A percentile compares a stretch with the other conserved stretches of the same genome.
Conservation (phyloP, 2,329 filamentous ascomycete species). For the Monilinia fructicola region DNA sequence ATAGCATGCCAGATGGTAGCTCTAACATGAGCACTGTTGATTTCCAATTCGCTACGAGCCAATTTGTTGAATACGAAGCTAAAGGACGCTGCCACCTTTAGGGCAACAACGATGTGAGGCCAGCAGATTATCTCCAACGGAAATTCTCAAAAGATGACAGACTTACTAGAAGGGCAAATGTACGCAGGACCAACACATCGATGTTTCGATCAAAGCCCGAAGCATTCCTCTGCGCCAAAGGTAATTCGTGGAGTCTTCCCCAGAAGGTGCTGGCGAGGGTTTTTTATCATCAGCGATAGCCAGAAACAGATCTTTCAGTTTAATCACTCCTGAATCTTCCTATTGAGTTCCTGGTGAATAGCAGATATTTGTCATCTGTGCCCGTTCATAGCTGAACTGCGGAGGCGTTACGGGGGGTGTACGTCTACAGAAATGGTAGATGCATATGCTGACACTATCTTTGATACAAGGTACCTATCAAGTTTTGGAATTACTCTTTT, state of each 20-base stretch:
- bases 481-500: conserved; percentile 31
- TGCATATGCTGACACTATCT: conserved; percentile 16
- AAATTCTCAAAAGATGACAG: neutral
- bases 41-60: conserved; percentile 53
- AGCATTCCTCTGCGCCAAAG: conserved; percentile 48
- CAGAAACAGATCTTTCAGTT: conserved; percentile 40
- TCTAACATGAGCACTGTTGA: conserved; percentile 51
- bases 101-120: neutral
- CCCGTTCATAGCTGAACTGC: neutral
- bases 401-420: neutral
- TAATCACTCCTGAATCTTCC: too few species aligned
- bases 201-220: conserved; percentile 63
- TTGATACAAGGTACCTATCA: conserved; percentile 27
- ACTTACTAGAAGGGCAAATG: conserved; percentile 21
- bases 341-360: neutral
- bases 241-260: conserved; percentile 33
- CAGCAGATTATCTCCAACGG: neutral
- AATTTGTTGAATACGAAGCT: neutral
- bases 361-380: neutral
- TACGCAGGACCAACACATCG: conserved; percentile 34
- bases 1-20: conserved; percentile 30
- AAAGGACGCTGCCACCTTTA: neutral
- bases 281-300: conserved; percentile 37
- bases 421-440: conserved; percentile 19
- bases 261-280: conserved; percentile 29